Percentiles rank a stretch among this genome's conserved stretches.
phyloP scores from a whole-genome alignment of 139 green algal genomes.

The Chlamydomonas incerta region DNA sequence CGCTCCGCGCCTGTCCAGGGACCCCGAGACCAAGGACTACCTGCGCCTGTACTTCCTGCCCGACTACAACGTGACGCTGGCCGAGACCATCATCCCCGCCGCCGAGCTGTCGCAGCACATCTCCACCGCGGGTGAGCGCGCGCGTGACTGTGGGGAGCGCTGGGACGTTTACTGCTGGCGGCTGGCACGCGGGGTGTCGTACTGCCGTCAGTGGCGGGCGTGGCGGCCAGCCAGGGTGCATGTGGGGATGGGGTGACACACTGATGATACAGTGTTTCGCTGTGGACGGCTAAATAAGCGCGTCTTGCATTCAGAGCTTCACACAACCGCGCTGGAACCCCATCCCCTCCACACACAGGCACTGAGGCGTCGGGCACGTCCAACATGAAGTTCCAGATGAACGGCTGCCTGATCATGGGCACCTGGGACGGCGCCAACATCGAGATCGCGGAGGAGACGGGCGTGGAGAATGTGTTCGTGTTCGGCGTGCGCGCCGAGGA shows the following conservation, averaged over 20 bases:
- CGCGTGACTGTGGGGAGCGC: no score
- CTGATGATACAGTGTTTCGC: no score
- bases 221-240: no score
- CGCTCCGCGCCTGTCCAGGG: not conserved
- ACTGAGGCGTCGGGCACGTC: constrained; percentile 96
- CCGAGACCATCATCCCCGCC: constrained; percentile 93
- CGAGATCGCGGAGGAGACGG: constrained; percentile 95
- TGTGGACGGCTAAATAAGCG: no score
- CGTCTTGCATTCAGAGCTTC: no score
- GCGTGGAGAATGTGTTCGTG: constrained; percentile 84
- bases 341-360: constrained; percentile 52
- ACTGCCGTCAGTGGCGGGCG: no score
- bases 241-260: no score
- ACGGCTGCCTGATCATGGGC: constrained; percentile 83
- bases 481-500: constrained; percentile 82
- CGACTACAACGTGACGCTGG: constrained; percentile 98
- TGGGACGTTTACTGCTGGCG: no score
- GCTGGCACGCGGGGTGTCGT: no score
- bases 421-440: constrained; percentile 96
- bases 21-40: constrained; percentile 79
- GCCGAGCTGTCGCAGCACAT: constrained; percentile 95
- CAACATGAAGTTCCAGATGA: constrained; percentile 99
- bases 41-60: constrained; percentile 91
- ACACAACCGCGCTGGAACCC: no score
- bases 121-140: constrained; percentile 13